Conservation (phyloP, 257 asterid genomes). For the Orobanche coerulescens region DNA sequence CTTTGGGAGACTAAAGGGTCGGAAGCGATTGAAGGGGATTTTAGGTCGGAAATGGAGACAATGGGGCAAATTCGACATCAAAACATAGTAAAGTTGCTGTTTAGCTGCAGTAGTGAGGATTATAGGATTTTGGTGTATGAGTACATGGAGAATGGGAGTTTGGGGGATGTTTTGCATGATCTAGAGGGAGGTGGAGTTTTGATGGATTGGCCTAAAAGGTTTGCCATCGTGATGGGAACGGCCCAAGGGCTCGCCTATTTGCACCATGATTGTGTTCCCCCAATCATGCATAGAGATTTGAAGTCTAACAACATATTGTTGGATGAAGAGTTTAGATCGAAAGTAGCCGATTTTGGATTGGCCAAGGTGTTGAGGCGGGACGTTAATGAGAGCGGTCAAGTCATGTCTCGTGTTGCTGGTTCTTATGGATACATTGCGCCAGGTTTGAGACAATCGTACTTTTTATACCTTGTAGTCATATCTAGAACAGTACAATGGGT, state of each 20-base stretch:
- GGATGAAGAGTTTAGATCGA: constrained; percentile 30
- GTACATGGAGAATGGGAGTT: constrained; percentile 67
- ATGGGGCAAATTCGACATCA: constrained; percentile 58
- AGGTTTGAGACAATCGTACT: constrained; percentile 30
- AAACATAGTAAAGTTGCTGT: constrained; percentile 67
- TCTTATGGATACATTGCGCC: constrained; percentile 89
- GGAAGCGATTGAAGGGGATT: constrained; percentile 40
- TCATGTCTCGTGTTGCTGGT: constrained; percentile 68
- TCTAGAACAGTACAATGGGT: too few species aligned
- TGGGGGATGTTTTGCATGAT: constrained; percentile 58
- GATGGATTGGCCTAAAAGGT: constrained; percentile 72
- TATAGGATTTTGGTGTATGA: constrained; percentile 59
- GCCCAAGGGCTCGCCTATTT: constrained; percentile 86
- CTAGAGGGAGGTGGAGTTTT: constrained; percentile 47
- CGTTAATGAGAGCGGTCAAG: constrained; percentile 32
- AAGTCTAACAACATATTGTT: constrained; percentile 32
- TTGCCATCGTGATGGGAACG: constrained; percentile 52
- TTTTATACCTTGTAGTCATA: too few species aligned
- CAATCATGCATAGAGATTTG: constrained; percentile 34
- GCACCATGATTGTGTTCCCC: constrained; percentile 58
- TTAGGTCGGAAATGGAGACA: constrained; percentile 49
- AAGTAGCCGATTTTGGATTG: constrained; percentile 78
- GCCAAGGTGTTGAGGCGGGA: constrained; percentile 48
- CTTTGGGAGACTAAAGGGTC: constrained; percentile 52
- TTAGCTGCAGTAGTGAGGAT: constrained; percentile 53